A percentile compares a stretch with the other conserved stretches of the same genome.
phyloP scores from a whole-genome alignment of 768 basidiomycete genomes.

The Termitomyces sp. region DNA sequence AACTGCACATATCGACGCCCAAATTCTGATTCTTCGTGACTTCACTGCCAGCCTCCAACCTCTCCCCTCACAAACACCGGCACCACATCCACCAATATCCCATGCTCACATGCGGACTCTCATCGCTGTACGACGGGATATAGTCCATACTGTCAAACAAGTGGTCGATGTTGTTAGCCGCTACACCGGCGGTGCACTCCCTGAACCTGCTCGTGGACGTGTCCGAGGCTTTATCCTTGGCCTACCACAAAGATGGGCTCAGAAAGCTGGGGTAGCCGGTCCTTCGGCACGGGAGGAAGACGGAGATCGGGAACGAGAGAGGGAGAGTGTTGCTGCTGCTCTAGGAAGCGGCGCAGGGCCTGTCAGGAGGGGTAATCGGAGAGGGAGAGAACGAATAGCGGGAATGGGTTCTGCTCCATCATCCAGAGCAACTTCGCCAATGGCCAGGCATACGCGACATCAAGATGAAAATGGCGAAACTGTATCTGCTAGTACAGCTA shows the following conservation, averaged over 20 bases:
- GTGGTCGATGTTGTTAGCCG: conserved; percentile 85
- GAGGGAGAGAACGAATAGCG: conserved; percentile 38
- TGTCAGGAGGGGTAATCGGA: conserved; percentile 27
- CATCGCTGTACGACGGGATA: conserved; percentile 68
- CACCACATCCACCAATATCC: conserved; percentile 29
- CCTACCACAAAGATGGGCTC: conserved; percentile 81
- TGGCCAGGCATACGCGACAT: conserved; percentile 16
- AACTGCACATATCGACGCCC: conserved; percentile 81
- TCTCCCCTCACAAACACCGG: conserved; percentile 27
- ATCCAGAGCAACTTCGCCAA: conserved; percentile 24
- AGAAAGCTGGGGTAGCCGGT: conserved; percentile 26
- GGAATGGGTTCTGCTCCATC: conserved; percentile 24
- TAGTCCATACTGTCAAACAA: conserved; percentile 86
- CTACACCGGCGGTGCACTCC: conserved; percentile 83
- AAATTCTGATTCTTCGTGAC: conserved; percentile 79
- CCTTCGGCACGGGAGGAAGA: conserved; percentile 12
- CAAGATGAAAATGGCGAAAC: conserved; percentile 11
- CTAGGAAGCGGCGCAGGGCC: conserved; percentile 26
- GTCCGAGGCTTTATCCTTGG: conserved; percentile 77
- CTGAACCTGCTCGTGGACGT: conserved; percentile 73
- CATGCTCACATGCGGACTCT: conserved; percentile 63
- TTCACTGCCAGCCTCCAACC: conserved; percentile 75
- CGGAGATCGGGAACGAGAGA: conserved; percentile 14
- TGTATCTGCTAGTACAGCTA: conserved; percentile 51
- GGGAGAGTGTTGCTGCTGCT: conserved; percentile 32